Base-by-base conservation (phyloP, 768 basidiomycete species). In the Boletus barrowsii region DNA sequence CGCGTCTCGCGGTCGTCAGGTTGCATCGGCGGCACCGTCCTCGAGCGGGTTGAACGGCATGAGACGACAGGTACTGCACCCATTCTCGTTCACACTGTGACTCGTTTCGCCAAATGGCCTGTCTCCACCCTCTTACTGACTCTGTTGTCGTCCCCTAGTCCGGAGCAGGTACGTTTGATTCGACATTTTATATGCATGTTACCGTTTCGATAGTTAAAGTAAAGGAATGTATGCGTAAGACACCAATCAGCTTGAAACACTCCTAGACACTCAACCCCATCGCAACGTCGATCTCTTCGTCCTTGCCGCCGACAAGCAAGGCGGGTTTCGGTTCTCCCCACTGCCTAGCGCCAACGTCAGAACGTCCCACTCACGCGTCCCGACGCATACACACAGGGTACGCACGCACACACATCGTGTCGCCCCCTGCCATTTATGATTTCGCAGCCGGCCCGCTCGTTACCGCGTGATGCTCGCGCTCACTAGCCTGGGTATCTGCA, bases 41-140 rank as follows among this genome's bases (percentile, higher is more conserved):
- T n/a, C n/a, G n/a, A n/a, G n/a, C n/a, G n/a, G n/a, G n/a, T n/a
- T n/a, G n/a, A n/a, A n/a, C n/a, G n/a, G n/a, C 67, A 76, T 46
- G 71, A 75, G 30, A 60, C 52, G 20, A 76, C 76, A 6, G 79
- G 78, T 4, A 69, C 61, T 1, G 57, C 67, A 1, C 75, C 81
- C 4, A 72, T 76, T 51, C 73, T 81, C 24, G 82, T 88, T 26
- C 81, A 88, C 62, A 85, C 83, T 0, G 84, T 82, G 59, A 53
- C 81, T 43, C 29, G 18, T 22, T 37, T 36, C 9, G 17, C 32
- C 4, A 2, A 17, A 20, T 3, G 1, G 32, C 5, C 33, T 5
- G 4, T 3, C 14, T 8, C 8, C 15, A 10, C 5, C 10, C 2
- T 17, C 33, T 30, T 4, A 2, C 47, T 51, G 13, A 51, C 24